Evolutionary conservation across 129 eudicot species (phyloP).

Genomic region (Logfia minima): DNA sequence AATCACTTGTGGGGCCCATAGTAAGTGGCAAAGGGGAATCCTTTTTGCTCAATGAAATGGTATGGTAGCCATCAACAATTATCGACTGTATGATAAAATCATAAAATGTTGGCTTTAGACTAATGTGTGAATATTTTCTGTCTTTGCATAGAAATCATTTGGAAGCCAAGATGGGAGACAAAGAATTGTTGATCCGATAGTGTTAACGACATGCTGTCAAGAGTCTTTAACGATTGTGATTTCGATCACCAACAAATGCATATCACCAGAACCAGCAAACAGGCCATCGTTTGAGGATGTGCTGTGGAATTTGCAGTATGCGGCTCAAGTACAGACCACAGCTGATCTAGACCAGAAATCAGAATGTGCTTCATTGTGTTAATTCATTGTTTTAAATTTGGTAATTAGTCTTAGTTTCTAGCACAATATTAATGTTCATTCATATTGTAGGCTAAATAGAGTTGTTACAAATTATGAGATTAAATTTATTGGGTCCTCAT

Average conservation of each 20-base stretch:
- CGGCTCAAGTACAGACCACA: constrained; percentile 93
- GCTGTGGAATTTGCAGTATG: constrained; percentile 92
- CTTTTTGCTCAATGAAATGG: constrained; percentile 81
- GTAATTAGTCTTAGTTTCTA: constrained; percentile 11
- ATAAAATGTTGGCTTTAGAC: not conserved
- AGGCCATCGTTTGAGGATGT: constrained; percentile 91
- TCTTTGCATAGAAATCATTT: constrained; percentile 59
- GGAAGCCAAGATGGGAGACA: constrained; percentile 86
- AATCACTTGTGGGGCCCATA: constrained; percentile 75
- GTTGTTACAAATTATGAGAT: not conserved
- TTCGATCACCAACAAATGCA: constrained; percentile 85
- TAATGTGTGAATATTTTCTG: not conserved
- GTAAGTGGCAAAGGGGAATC: constrained; percentile 71
- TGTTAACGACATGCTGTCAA: constrained; percentile 68
- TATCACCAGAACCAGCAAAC: constrained; percentile 58
- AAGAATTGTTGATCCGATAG: constrained; percentile 80
- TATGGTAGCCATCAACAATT: constrained; percentile 27
- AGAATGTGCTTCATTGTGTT: constrained; percentile 35
- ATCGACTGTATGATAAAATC: not conserved
- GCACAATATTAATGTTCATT: not conserved
- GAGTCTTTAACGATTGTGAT: constrained; percentile 82
- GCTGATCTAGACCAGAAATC: constrained; percentile 80
- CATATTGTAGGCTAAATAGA: constrained; percentile 1
- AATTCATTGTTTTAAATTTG: not conserved
- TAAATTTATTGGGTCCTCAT: not conserved